These are phyloP conservation scores for Drechslerella stenobrocha DNA, from an alignment of 2,329 filamentous ascomycete genomes.

Conservation along the genomic window DNA sequence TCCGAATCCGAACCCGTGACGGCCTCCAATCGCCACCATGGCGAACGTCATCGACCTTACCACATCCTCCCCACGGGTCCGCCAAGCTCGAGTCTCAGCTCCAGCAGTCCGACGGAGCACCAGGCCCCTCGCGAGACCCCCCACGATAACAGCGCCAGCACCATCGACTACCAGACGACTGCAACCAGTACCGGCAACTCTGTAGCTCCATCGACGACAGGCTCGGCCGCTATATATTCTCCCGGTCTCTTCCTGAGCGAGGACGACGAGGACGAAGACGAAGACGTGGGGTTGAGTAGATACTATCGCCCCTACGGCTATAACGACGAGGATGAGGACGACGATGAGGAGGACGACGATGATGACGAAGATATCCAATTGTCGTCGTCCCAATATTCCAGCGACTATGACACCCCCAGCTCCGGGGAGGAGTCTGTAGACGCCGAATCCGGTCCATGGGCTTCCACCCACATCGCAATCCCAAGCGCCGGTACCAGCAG, in stretches of 20 bases:
- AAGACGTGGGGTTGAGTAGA: too few relatives aligned
- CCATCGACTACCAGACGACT: background rate
- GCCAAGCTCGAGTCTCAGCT: background rate
- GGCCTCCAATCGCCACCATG: slow-evolving; percentile 3
- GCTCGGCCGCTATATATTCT: background rate
- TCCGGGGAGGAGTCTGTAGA: background rate
- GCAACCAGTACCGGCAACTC: background rate
- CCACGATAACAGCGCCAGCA: background rate
- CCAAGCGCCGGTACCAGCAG: slow-evolving; percentile 18
- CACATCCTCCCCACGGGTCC: slow-evolving; percentile 15
- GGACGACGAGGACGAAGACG: slow-evolving; percentile 3
- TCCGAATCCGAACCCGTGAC: too few relatives aligned
- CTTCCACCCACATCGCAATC: too few relatives aligned
- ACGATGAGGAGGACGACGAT: slow-evolving; percentile 12
- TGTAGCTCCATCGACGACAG: background rate
- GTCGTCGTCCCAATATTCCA: too few relatives aligned
- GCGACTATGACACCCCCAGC: too few relatives aligned
- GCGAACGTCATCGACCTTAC: slow-evolving; percentile 39
- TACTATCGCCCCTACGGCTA: too few relatives aligned
- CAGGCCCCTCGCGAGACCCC: background rate
- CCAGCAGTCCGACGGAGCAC: background rate
- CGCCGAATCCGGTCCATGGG: background rate
- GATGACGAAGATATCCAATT: too few relatives aligned
- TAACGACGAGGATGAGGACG: background rate
- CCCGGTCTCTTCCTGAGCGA: slow-evolving; percentile 27